phyloP scores from a whole-genome alignment of 1,284 basidiomycete species.

The Testicularia cyperi region DNA sequence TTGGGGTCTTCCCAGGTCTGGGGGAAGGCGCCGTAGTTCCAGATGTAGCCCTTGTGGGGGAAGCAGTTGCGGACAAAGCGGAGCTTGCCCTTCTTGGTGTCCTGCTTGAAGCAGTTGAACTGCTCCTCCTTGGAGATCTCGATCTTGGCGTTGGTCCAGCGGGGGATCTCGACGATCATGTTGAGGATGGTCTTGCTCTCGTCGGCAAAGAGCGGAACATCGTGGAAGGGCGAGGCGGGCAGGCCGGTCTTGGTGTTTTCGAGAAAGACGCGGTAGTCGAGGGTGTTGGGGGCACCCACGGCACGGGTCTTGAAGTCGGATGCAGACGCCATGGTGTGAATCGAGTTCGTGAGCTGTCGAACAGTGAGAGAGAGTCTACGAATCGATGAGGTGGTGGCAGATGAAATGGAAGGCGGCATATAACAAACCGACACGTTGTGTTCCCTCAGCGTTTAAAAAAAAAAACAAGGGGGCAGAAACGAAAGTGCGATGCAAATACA shows the following conservation, averaged over 20 bases:
- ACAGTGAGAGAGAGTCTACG: constrained; percentile 47
- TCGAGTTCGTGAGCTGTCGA: constrained; percentile 40
- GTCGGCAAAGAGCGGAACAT: constrained; percentile 59
- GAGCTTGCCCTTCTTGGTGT: constrained; percentile 91
- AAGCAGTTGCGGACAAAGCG: constrained; percentile 99
- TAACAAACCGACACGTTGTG: constrained; percentile 6
- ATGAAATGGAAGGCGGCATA: constrained; percentile 33
- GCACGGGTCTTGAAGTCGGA: constrained; percentile 70
- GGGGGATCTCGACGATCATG: constrained; percentile 74
- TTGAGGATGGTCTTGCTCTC: constrained; percentile 68
- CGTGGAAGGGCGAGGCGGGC: constrained; percentile 58
- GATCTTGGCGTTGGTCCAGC: constrained; percentile 98
- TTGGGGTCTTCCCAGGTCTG: constrained; percentile 98
- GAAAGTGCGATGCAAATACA: too few relatives aligned
- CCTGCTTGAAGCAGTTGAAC: constrained; percentile 99
- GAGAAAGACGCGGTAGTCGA: constrained; percentile 92
- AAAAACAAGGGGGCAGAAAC: too few relatives aligned
- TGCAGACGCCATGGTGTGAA: constrained; percentile 34
- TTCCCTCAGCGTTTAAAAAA: too few relatives aligned
- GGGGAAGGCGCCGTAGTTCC: constrained; percentile 73
- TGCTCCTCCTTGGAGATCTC: constrained; percentile 96
- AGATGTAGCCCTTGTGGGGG: constrained; percentile 89
- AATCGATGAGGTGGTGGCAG: constrained; percentile 22
- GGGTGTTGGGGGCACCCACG: constrained; percentile 85
- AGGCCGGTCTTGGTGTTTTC: constrained; percentile 64